Conservation (phyloP, 2,329 filamentous ascomycete species). For the Trichoderma semiorbis region DNA sequence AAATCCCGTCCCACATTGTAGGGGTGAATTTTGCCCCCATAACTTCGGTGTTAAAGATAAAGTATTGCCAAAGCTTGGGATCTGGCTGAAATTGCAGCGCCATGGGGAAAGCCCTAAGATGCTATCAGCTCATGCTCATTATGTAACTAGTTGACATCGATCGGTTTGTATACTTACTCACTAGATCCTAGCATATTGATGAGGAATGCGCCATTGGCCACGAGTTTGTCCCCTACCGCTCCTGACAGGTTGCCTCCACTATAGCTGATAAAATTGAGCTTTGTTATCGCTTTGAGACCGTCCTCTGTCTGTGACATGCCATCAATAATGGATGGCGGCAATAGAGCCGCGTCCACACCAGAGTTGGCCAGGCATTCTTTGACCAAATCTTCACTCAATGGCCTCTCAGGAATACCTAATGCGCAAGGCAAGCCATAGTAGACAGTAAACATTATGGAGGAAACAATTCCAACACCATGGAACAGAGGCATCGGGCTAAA, state of each 20-base stretch:
- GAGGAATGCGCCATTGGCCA: background rate
- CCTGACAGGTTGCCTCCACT: background rate
- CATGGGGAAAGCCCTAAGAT: background rate
- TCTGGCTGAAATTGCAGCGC: background rate
- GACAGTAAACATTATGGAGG: background rate
- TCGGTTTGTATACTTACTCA: background rate
- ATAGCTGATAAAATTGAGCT: background rate
- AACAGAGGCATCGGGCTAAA: background rate
- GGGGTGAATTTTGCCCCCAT: background rate
- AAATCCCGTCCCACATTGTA: background rate
- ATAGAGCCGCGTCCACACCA: background rate
- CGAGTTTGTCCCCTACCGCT: background rate
- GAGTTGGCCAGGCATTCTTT: background rate
- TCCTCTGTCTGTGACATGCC: background rate
- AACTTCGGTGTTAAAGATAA: background rate
- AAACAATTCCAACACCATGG: background rate
- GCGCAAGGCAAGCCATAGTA: background rate
- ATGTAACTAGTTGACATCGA: rapidly evolving
- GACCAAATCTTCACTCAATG: background rate
- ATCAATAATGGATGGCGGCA: background rate
- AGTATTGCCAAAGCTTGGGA: background rate
- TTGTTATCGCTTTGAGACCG: background rate
- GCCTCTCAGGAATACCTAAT: background rate
- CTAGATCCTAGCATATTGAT: background rate
- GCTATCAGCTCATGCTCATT: background rate